Evolutionary conservation across 495 filamentous ascomycete genomes (phyloP), one percentile per base, ranked within the genome.

Genomic region (Daldinia concentrica): DNA sequence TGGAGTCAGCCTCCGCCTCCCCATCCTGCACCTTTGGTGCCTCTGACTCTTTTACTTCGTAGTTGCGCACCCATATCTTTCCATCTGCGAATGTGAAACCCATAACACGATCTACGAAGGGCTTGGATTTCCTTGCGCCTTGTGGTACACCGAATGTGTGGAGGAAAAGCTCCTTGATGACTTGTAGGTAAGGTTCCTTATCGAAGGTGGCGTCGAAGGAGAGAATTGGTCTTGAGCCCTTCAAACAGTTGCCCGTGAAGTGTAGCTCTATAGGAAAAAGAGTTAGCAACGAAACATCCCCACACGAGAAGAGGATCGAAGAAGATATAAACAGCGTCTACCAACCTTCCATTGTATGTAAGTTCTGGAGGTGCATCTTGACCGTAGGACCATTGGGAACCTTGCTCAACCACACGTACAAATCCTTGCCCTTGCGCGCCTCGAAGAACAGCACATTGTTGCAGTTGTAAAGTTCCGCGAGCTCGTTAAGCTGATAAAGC

Each of bases 371-470:
- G 69, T 94, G 91, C 71, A 93, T 83, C 83, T 97, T 98, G 68
- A 97, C 87, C n/a, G 72, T 74, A 15, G 72, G 95, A 0, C 95
- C 95, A 77, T 99, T 99, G 8, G 95, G 95, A 2, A 93, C 90
- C 76, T 96, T 96, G 80, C 91, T 88, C 77, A 98, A 86, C 95
- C 95, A 97, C 50, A 95, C 86, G 78, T 97, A 99, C 36, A 96
- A 82, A 85, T 98, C 95, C 79, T 96, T 90, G 39, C 92, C 93
- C 81, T 98, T 99, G 68, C 93, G 85, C 60, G 94, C 95, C 82
- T 99, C 95, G 78, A 98, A 95, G 82, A 97, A 99, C 68, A 97
- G 86, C 58, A 98, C 90, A 80, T 98, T 95, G 82, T 99, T 99
- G 88, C 95, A 98, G 73, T 97, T 98, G 85, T 98, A 97, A 19